Evolutionary conservation across 1,284 basidiomycete genomes (phyloP).

Genomic region (Irpex sp.): DNA sequence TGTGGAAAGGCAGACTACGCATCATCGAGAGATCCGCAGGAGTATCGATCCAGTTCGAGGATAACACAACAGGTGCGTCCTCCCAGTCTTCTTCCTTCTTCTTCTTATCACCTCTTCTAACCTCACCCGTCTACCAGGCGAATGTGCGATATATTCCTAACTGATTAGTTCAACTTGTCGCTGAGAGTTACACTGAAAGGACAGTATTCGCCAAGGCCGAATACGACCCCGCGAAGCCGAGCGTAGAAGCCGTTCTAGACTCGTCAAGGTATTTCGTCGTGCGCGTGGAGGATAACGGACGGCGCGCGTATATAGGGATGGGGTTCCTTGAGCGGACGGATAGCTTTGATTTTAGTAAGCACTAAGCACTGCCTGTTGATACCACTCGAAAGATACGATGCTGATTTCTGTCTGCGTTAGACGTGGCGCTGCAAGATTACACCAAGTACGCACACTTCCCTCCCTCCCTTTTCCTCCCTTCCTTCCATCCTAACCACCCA

Average conservation of each 20-base stretch:
- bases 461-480: neutral
- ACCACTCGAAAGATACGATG: neutral
- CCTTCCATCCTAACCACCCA: neutral
- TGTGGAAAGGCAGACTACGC: constrained; percentile 90
- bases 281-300: constrained; percentile 83
- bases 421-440: constrained; percentile 94
- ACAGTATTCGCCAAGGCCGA: constrained; percentile 87
- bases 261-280: constrained; percentile 96
- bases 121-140: constrained; percentile 37
- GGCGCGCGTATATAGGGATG: constrained; percentile 90
- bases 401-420: constrained; percentile 33
- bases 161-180: neutral
- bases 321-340: constrained; percentile 90
- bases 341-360: constrained; percentile 90
- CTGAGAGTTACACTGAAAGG: constrained; percentile 5
- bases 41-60: constrained; percentile 70
- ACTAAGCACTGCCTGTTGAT: constrained; percentile 25
- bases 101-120: too few species aligned
- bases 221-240: constrained; percentile 81
- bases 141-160: constrained; percentile 40
- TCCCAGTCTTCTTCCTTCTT: neutral
- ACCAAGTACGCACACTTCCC: constrained; percentile 62
- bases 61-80: constrained; percentile 65
- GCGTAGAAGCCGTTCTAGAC: constrained; percentile 94
- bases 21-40: constrained; percentile 72